Evolutionary conservation across 345 rosid species (phyloP).

Genomic region (Noccaea caerulescens): DNA sequence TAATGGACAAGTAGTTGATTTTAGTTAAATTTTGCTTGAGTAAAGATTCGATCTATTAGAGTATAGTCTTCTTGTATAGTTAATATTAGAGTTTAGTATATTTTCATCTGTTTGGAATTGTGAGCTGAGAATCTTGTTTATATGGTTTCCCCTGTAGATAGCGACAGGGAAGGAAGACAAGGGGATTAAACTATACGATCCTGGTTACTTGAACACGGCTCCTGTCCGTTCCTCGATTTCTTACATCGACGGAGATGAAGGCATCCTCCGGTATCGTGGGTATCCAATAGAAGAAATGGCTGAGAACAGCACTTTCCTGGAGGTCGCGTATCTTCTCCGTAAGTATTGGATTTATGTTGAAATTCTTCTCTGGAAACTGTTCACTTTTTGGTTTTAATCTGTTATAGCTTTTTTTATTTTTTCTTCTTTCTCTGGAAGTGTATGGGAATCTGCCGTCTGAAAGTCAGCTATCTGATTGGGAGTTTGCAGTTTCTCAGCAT

Average conservation of each 20-base stretch:
- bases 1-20: not conserved
- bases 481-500: conserved; percentile 88
- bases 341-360: conserved; percentile 9
- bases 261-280: conserved; percentile 45
- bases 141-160: conserved; percentile 49
- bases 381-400: not conserved
- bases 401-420: not conserved
- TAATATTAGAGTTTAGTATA: no score
- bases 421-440: conserved; percentile 52
- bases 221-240: conserved; percentile 86
- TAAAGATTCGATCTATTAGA: not conserved
- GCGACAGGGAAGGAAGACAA: conserved; percentile 71
- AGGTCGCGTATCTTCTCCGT: conserved; percentile 41
- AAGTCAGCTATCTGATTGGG: conserved; percentile 91
- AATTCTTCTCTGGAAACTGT: not conserved
- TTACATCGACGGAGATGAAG: conserved; percentile 95
- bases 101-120: no score
- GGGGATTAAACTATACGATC: conserved; percentile 86
- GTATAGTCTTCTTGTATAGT: not conserved
- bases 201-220: conserved; percentile 93
- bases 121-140: no score
- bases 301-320: conserved; percentile 36
- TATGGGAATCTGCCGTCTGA: conserved; percentile 82
- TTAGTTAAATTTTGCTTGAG: not conserved
- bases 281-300: conserved; percentile 47